Evolutionary conservation across 306 rosid genomes (phyloP), one percentile per base, ranked within the genome.

Genomic region (Myrica gale): DNA sequence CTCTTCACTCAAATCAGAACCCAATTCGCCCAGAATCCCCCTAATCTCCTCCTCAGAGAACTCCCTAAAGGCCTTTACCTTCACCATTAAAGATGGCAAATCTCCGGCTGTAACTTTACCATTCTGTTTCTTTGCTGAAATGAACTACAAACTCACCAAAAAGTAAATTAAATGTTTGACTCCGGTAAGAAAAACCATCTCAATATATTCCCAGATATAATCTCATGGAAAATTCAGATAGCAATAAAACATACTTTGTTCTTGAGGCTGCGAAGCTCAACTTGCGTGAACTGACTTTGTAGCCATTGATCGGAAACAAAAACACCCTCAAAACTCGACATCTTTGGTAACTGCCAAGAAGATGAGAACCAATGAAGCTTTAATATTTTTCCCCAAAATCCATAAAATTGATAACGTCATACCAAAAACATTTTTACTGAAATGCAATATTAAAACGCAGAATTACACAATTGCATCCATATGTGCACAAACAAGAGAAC

Each of bases 261-360:
- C 77, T 90, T 85, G 67, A 95, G 88, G 83, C 88, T 83, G 63
- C 96, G 97, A 78, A 95, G 97, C 90, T 95, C 96, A 20, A 95
- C 97, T 80, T 95, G 99, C 7, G 97, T 90, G 84, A 95, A 92
- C 82, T 95, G 96, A 76, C 97, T 84, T 17, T 95, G 97, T 82
- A 95, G 99, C 96, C 82, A 89, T 52, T 92, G 97, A 79, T 95
- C 99, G 6, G 92, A 90, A 78, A 95, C 89, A 75, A 86, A 43
- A 77, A 95, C 97, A 46, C 99, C 99, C 68, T 68, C 82, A 77
- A 89, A 95, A 70, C 89, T 88, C 4, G 97, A 88, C 97, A 92
- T 95, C 86, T 83, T 85, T 79, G 43, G 62, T 61, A 80, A 78
- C 80, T 71, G 44, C 78, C 61, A 63, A 79, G 43, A n/a, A 78